Evolutionary conservation across 2,329 filamentous ascomycete species (phyloP).

Genomic region (Phialocephala sp.): DNA sequence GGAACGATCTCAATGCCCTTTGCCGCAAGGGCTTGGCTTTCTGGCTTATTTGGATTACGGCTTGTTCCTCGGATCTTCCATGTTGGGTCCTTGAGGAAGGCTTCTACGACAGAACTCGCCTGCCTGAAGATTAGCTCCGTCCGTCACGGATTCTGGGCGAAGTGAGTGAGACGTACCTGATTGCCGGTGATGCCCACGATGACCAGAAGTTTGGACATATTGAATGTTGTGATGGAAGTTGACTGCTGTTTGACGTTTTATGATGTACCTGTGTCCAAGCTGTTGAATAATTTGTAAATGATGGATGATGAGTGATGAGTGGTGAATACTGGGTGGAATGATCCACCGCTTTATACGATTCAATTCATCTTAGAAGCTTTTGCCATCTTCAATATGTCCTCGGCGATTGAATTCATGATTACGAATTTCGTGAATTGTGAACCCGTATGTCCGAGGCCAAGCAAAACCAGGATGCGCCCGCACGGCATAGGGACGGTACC

Average conservation of each 20-base stretch:
- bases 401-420: not conserved
- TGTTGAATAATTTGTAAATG: not conserved
- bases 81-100: conserved; percentile 50
- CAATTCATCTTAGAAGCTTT: not conserved
- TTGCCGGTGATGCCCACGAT: conserved; percentile 22
- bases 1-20: conserved; percentile 53
- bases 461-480: not conserved
- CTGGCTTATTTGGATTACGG: conserved; percentile 49
- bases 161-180: conserved; percentile 3
- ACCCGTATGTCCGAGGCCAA: not conserved
- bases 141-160: not conserved
- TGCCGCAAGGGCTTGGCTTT: conserved; percentile 46
- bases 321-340: no score
- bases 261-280: not conserved
- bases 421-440: not conserved
- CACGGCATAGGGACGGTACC: not conserved
- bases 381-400: not conserved
- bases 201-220: conserved; percentile 18
- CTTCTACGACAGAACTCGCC: conserved; percentile 53
- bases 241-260: not conserved
- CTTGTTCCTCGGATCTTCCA: conserved; percentile 55
- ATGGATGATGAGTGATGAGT: not conserved
- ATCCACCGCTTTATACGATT: not conserved
- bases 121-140: conserved; percentile 33
- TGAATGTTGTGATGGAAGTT: not conserved